These are phyloP conservation scores for Mycena filopes DNA, from an alignment of 768 basidiomycete species.

Conservation along the genomic window DNA sequence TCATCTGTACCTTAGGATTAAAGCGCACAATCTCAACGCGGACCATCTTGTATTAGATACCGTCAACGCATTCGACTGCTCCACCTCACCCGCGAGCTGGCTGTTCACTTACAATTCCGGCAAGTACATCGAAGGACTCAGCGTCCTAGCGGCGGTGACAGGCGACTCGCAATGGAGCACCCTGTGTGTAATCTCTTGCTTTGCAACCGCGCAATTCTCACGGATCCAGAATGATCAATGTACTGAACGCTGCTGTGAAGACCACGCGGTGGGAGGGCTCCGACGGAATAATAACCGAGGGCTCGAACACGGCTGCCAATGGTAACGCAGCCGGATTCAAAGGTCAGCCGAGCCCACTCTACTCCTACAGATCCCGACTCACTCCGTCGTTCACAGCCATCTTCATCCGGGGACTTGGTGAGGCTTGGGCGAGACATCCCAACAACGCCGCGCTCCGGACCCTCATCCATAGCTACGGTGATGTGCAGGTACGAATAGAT, in stretches of 20 bases:
- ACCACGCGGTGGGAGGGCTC: constrained; percentile 56
- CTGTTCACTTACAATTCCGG: constrained; percentile 67
- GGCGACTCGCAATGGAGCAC: constrained; percentile 52
- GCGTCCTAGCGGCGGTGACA: constrained; percentile 55
- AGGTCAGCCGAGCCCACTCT: constrained; percentile 47
- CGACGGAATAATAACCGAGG: constrained; percentile 67
- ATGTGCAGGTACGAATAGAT: constrained; percentile 44
- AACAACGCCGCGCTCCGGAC: constrained; percentile 49
- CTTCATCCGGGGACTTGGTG: constrained; percentile 59
- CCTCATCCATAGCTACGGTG: constrained; percentile 59
- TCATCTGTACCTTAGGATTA: no score
- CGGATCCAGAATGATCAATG: constrained; percentile 47
- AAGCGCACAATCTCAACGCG: constrained; percentile 54
- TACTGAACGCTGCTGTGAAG: constrained; percentile 55
- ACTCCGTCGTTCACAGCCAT: constrained; percentile 50
- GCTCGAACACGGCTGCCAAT: constrained; percentile 49
- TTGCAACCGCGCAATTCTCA: constrained; percentile 24
- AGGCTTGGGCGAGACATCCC: constrained; percentile 54
- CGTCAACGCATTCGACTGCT: constrained; percentile 58
- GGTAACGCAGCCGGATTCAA: constrained; percentile 65
- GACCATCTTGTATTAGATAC: constrained; percentile 58
- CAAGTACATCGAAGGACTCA: constrained; percentile 63
- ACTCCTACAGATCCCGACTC: neutral
- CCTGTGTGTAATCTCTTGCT: constrained; percentile 44
- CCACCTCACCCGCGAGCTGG: constrained; percentile 55